Percentiles rank a stretch among this genome's conserved stretches.
These are phyloP conservation scores for Crucibulum laeve DNA, from an alignment of 768 basidiomycete genomes.

Conservation along the genomic window DNA sequence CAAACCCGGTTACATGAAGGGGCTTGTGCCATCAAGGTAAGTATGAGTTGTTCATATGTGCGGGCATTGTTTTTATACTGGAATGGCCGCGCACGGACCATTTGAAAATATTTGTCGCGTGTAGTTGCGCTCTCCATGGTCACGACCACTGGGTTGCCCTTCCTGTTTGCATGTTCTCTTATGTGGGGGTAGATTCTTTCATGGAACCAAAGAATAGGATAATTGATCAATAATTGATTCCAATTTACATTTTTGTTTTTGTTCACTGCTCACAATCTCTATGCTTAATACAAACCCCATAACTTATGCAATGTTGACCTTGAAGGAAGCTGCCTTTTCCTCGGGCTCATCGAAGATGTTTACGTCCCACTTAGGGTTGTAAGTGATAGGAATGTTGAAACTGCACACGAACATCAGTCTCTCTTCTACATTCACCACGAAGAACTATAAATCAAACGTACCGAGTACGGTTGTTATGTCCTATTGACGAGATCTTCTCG, in stretches of 20 bases:
- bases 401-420: constrained; percentile 18
- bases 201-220: not conserved
- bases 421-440: not conserved
- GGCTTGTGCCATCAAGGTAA: constrained; percentile 51
- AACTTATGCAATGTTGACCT: constrained; percentile 23
- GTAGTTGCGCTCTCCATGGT: not conserved
- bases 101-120: constrained; percentile 1
- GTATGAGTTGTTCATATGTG: constrained; percentile 30
- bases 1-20: constrained; percentile 41
- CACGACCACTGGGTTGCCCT: not conserved
- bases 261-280: not conserved
- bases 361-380: constrained; percentile 62
- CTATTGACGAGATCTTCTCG: constrained; percentile 50
- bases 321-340: constrained; percentile 40
- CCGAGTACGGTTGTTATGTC: constrained; percentile 40
- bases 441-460: constrained; percentile 10
- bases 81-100: constrained; percentile 22
- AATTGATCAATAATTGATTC: not conserved
- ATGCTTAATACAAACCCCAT: no score
- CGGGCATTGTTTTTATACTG: constrained; percentile 13
- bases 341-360: constrained; percentile 62
- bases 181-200: not conserved
- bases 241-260: not conserved
- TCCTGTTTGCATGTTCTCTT: not conserved
- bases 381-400: constrained; percentile 64